Evolutionary conservation across 1,284 basidiomycete genomes (phyloP).

Genomic region (Hymenochaete sp.): DNA sequence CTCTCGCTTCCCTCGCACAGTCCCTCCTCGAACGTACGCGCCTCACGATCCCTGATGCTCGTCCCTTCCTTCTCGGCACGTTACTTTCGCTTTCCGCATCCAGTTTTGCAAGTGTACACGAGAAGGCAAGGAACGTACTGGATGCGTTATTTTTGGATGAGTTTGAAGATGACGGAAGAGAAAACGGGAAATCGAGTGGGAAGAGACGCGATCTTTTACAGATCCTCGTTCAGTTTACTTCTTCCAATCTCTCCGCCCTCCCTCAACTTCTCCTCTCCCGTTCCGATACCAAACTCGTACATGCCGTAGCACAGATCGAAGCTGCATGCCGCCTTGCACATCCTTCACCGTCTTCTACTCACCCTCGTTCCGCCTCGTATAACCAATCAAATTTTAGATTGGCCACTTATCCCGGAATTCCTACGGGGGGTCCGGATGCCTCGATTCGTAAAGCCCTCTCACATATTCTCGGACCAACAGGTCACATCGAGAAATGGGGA

Average conservation of each 20-base stretch:
- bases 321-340: constrained; percentile 57
- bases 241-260: constrained; percentile 61
- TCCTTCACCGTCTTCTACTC: too few species aligned
- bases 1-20: constrained; percentile 47
- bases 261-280: constrained; percentile 66
- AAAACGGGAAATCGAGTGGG: too few species aligned
- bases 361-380: constrained; percentile 19
- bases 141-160: too few species aligned
- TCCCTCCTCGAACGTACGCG: constrained; percentile 45
- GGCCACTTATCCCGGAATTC: too few species aligned
- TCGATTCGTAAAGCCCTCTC: constrained; percentile 55
- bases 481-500: constrained; percentile 84
- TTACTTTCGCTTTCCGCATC: constrained; percentile 56
- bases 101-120: constrained; percentile 44
- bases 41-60: constrained; percentile 54
- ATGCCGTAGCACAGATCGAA: constrained; percentile 56
- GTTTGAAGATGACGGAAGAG: too few species aligned
- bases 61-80: constrained; percentile 58
- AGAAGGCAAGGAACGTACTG: constrained; percentile 40
- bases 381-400: too few species aligned
- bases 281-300: constrained; percentile 63
- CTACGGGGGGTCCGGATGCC: constrained; percentile 20
- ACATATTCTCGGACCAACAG: constrained; percentile 74
- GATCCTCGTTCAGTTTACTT: constrained; percentile 44
- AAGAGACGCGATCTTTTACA: constrained; percentile 36